Evolutionary conservation across 345 rosid genomes (phyloP), one percentile per base, ranked within the genome.

Genomic region (Punica granatum): DNA sequence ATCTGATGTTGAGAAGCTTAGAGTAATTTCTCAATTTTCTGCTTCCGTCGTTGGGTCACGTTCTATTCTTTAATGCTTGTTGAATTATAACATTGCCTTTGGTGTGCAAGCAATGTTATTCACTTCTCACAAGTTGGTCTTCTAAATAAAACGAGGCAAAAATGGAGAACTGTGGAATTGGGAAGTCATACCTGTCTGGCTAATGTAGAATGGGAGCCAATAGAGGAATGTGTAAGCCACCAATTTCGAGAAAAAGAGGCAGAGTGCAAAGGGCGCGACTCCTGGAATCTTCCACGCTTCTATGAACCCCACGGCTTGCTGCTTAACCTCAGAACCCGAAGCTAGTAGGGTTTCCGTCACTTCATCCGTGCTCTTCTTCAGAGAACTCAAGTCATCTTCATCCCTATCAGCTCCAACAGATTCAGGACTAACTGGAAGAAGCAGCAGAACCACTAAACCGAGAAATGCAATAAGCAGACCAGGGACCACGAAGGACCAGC

Each of bases 221-320:
- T 88, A 93, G 72, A 93, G 97, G 77, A 93, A 93, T n/a, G 98
- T 89, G 75, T 90, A 93, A 10, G 96, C 92, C 51, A 93, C 98
- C 78, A 93, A 78, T 72, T 93, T 93, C 51, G 97, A 74, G 61
- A 93, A 93, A 84, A 93, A 93, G 73, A 93, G 96, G 72, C 98
- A 89, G 48, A 90, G 75, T 15, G 98, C 97, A 70, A 89, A 93
- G 41, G 96, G 87, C 51, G 97, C 89, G 69, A 90, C 97, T 19
- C 98, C 98, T 0, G 97, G 98, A 34, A 93, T 93, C 78, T 81
- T 89, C 96, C 96, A 93, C 6, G 96, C 98, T 51, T 92, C 92
- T 60, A 85, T 58, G 87, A 93, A 93, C 37, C 96, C 97, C 25
- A 93, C 96, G 16, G 97, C 79, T 61, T 83, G 62, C 44, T 84